Percentiles rank a stretch among this genome's conserved stretches.
Conservation (phyloP, 768 basidiomycete species). For the Kockovaella imperatae region DNA sequence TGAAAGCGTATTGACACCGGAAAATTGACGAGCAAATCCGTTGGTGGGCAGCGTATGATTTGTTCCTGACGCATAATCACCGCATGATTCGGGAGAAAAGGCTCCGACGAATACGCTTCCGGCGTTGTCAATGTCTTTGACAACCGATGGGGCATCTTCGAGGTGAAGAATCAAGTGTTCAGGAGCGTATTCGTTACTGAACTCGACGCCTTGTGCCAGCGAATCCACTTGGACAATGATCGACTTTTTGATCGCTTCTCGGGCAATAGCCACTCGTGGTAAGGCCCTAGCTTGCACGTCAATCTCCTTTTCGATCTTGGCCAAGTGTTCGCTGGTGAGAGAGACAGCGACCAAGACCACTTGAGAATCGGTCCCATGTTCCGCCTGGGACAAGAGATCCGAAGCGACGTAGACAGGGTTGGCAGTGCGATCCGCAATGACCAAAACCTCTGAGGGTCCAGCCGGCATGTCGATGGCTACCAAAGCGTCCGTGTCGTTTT, state of each 20-base stretch:
- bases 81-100: slow-evolving; percentile 96
- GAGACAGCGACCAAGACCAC: slow-evolving; percentile 82
- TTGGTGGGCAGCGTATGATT: slow-evolving; percentile 88
- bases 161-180: slow-evolving; percentile 94
- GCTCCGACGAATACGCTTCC: slow-evolving; percentile 95
- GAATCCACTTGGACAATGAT: slow-evolving; percentile 68
- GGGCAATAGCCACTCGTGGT: slow-evolving; percentile 79
- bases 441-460: slow-evolving; percentile 93
- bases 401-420: slow-evolving; percentile 89
- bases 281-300: slow-evolving; percentile 79
- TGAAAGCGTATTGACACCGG: slow-evolving; percentile 90
- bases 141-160: slow-evolving; percentile 58
- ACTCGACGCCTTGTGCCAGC: slow-evolving; percentile 68
- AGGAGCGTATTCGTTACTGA: slow-evolving; percentile 96
- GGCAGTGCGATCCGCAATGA: slow-evolving; percentile 82
- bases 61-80: slow-evolving; percentile 97
- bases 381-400: slow-evolving; percentile 93
- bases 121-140: slow-evolving; percentile 73
- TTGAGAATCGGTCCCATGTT: slow-evolving; percentile 96
- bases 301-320: slow-evolving; percentile 73
- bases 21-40: slow-evolving; percentile 95
- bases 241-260: slow-evolving; percentile 80
- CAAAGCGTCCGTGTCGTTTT: slow-evolving; percentile 93
- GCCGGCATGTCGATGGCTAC: slow-evolving; percentile 99
- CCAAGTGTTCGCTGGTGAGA: slow-evolving; percentile 55